Evolutionary conservation across 2,329 filamentous ascomycete genomes (phyloP).

Genomic region (Colletotrichum spaethianum): DNA sequence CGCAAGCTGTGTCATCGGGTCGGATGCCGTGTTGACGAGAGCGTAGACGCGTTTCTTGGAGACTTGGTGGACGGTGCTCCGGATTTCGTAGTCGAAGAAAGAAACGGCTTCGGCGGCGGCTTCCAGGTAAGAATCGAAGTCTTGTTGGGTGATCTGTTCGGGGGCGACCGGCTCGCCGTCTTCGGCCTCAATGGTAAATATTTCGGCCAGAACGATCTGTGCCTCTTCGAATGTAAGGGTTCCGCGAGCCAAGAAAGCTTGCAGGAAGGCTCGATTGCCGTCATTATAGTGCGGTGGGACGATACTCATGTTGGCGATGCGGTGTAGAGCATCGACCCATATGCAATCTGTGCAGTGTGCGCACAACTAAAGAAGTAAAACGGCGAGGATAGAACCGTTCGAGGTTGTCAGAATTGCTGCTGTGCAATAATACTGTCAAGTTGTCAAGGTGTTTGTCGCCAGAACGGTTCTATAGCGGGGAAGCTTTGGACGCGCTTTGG

Average conservation of each 20-base stretch:
- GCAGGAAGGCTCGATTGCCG: constrained; percentile 88
- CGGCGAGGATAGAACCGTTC: background rate
- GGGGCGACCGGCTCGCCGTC: constrained; percentile 59
- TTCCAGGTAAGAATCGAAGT: constrained; percentile 78
- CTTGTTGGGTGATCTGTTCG: constrained; percentile 76
- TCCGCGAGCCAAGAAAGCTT: constrained; percentile 86
- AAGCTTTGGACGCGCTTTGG: background rate
- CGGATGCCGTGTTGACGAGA: constrained; percentile 89
- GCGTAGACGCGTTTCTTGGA: constrained; percentile 80
- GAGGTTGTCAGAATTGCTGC: background rate
- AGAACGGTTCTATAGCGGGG: background rate
- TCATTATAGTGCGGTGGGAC: constrained; percentile 63
- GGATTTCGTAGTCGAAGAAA: constrained; percentile 89
- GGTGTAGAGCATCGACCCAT: background rate
- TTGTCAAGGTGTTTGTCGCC: background rate
- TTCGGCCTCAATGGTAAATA: constrained; percentile 71
- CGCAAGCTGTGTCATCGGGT: constrained; percentile 87
- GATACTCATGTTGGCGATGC: constrained; percentile 35
- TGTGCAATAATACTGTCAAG: background rate
- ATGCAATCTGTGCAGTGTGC: background rate
- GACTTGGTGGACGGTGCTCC: constrained; percentile 78
- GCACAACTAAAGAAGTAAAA: background rate
- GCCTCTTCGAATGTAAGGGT: constrained; percentile 83
- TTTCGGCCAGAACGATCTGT: constrained; percentile 81
- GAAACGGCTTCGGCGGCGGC: constrained; percentile 81